phyloP scores from a whole-genome alignment of 805 yeast genomes.

The Candida cerambycidarum region DNA sequence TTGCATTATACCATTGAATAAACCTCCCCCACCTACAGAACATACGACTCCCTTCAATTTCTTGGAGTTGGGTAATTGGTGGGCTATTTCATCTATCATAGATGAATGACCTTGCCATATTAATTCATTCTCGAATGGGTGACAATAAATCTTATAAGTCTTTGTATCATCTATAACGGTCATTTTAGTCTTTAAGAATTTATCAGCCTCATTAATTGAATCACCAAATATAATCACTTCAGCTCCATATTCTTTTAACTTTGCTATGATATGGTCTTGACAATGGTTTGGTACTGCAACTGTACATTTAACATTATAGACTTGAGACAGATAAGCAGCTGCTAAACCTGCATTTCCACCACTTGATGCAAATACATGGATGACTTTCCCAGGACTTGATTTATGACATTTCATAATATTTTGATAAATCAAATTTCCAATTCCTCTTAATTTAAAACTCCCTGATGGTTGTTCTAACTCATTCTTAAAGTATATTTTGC shows the following conservation, averaged over 20 bases:
- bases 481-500: conserved; percentile 47
- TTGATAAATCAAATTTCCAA: conserved; percentile 45
- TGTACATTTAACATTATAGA: conserved; percentile 25
- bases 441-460: conserved; percentile 56
- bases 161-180: conserved; percentile 14
- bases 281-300: conserved; percentile 30
- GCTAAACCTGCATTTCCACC: conserved; percentile 40
- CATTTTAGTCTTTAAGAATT: conserved; percentile 19
- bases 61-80: conserved; percentile 4
- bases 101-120: conserved; percentile 33
- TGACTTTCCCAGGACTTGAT: conserved; percentile 18
- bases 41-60: conserved; percentile 27
- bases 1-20: conserved; percentile 31
- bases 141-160: conserved; percentile 29
- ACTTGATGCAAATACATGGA: conserved; percentile 29
- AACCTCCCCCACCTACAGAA: conserved; percentile 38
- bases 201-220: conserved; percentile 36
- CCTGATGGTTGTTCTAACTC: conserved; percentile 61
- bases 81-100: conserved; percentile 25
- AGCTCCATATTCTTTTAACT: conserved; percentile 23
- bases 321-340: conserved; percentile 29
- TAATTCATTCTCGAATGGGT: conserved; percentile 32
- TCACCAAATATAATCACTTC: conserved; percentile 24
- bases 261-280: conserved; percentile 21
- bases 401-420: conserved; percentile 28